These are phyloP conservation scores for Candida coquimbonensis DNA, from an alignment of 805 yeast genomes.

Conservation along the genomic window DNA sequence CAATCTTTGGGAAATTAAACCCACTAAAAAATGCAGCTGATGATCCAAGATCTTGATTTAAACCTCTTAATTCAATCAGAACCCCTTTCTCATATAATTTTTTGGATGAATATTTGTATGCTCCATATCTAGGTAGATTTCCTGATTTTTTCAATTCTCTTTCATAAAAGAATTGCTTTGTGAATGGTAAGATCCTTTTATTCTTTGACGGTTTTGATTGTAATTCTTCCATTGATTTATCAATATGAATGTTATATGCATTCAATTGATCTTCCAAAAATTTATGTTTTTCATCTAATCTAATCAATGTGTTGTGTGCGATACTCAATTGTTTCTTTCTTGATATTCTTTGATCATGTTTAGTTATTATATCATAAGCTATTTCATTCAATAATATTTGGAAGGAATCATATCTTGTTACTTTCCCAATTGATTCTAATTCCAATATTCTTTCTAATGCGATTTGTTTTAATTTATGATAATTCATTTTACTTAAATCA, in stretches of 20 bases:
- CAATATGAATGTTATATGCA: constrained; percentile 40
- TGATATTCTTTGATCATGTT: constrained; percentile 42
- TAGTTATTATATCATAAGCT: constrained; percentile 67
- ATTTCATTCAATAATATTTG: constrained; percentile 78
- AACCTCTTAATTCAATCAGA: constrained; percentile 52
- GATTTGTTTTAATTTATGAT: constrained; percentile 69
- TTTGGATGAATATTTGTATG: constrained; percentile 69
- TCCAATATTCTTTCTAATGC: constrained; percentile 72
- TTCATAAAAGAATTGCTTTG: constrained; percentile 71
- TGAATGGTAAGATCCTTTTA: constrained; percentile 42
- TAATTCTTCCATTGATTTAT: constrained; percentile 41
- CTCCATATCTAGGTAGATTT: constrained; percentile 66
- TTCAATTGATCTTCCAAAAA: constrained; percentile 35
- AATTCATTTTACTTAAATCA: constrained; percentile 42
- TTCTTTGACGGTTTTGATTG: constrained; percentile 32
- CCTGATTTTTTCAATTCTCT: constrained; percentile 62
- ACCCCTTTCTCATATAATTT: constrained; percentile 70
- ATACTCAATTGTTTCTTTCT: constrained; percentile 39
- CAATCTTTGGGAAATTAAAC: constrained; percentile 56
- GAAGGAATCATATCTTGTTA: constrained; percentile 62
- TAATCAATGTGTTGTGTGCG: constrained; percentile 36
- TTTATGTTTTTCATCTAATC: constrained; percentile 38
- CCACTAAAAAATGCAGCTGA: constrained; percentile 32
- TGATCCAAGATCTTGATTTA: constrained; percentile 29
- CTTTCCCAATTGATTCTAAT: constrained; percentile 58